Evolutionary conservation across 1,284 basidiomycete genomes (phyloP).

Genomic region (Papiliotrema terrestris): DNA sequence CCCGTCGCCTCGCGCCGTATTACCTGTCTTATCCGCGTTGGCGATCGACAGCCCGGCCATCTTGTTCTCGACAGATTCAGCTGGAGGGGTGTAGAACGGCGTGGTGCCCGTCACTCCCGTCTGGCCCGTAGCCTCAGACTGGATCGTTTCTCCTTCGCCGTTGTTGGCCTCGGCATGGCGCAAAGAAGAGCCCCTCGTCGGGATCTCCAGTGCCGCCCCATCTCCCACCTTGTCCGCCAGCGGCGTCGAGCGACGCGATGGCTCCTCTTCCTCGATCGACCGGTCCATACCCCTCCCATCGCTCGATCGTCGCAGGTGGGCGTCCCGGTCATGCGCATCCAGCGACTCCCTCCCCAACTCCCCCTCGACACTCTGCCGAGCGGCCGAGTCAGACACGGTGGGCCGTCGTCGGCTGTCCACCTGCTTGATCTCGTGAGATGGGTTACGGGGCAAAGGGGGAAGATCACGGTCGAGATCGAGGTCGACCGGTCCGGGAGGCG

Average conservation of each 20-base stretch:
- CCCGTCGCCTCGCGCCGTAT: too few relatives aligned
- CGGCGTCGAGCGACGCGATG: too few relatives aligned
- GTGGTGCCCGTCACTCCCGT: too few relatives aligned
- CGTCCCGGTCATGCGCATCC: neutral
- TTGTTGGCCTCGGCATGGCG: neutral
- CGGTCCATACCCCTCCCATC: neutral
- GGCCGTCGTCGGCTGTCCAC: neutral
- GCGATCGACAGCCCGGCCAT: neutral
- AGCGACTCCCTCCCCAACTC: neutral
- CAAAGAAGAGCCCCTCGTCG: neutral
- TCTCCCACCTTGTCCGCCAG: too few relatives aligned
- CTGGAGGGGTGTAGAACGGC: too few relatives aligned
- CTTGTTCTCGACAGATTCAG: neutral
- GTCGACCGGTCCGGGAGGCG: neutral
- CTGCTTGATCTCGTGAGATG: neutral
- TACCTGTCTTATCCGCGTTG: neutral
- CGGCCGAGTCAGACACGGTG: neutral
- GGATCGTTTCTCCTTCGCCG: neutral
- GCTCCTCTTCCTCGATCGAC: too few relatives aligned
- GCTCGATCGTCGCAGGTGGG: neutral
- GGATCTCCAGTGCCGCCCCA: neutral
- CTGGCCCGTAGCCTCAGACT: too few relatives aligned
- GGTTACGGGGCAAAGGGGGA: neutral
- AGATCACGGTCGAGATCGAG: neutral
- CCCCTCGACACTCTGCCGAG: neutral